Evolutionary conservation across 441 rosid species (phyloP).

Genomic region (Populus hybrid): DNA sequence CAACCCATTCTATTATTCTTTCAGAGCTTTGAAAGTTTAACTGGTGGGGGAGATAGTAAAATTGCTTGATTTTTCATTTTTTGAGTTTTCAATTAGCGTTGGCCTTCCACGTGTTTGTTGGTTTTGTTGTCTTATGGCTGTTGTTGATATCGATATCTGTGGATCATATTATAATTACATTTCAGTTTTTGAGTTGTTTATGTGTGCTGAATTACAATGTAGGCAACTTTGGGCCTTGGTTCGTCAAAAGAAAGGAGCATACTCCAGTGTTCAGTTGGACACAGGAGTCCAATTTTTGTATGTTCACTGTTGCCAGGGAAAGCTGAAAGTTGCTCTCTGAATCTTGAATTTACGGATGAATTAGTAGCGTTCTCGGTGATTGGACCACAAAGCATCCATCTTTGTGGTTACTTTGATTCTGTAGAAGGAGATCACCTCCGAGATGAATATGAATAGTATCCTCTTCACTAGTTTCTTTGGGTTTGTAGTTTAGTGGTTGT

Average conservation of each 20-base stretch:
- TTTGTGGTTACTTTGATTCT: constrained; percentile 68
- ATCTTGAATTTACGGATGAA: constrained; percentile 74
- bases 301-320: constrained; percentile 75
- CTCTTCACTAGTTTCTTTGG: constrained; percentile 24
- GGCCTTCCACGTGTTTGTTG: not conserved
- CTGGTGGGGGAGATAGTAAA: not conserved
- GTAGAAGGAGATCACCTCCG: constrained; percentile 45
- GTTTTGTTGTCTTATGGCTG: not conserved
- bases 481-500: constrained; percentile 1
- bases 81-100: not conserved
- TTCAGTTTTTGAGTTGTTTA: not conserved
- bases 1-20: not conserved
- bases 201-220: constrained; percentile 13
- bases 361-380: constrained; percentile 62
- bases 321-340: constrained; percentile 65
- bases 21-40: not conserved
- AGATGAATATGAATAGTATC: constrained; percentile 77
- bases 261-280: constrained; percentile 71
- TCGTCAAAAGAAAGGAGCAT: constrained; percentile 51
- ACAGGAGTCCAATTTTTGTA: constrained; percentile 54
- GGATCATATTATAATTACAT: not conserved
- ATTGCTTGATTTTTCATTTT: not conserved
- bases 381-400: constrained; percentile 77
- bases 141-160: not conserved
- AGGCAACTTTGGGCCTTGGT: constrained; percentile 95